Evolutionary conservation across 192 early-diverging fungal species (phyloP).

Genomic region (Obelidium mucronatum): DNA sequence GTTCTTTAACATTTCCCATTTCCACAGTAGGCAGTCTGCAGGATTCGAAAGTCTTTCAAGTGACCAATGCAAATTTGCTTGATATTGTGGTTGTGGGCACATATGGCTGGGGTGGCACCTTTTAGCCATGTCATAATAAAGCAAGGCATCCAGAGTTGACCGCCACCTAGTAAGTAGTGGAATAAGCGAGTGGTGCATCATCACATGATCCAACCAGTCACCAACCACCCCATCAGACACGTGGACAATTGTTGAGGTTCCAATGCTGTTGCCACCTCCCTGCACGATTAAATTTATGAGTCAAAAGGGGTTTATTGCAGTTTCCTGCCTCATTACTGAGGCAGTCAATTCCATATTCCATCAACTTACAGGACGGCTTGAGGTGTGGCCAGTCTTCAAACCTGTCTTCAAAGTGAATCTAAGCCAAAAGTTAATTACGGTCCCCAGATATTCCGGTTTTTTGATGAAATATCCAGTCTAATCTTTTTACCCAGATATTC

Average conservation of each 20-base stretch:
- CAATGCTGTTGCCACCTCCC: background rate
- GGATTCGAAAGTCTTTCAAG: conserved; percentile 9
- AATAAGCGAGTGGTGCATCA: background rate
- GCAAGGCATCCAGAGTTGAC: background rate
- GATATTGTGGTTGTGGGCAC: background rate
- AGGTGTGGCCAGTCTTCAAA: too few relatives aligned
- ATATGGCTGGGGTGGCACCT: background rate
- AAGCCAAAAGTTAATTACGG: too few relatives aligned
- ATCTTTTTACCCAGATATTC: too few relatives aligned
- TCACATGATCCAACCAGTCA: background rate
- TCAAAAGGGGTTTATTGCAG: background rate
- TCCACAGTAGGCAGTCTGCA: background rate
- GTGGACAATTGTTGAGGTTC: background rate
- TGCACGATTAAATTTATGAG: conserved; percentile 6
- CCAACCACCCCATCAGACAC: background rate
- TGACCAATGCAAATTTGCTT: background rate
- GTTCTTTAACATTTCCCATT: background rate
- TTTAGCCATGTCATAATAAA: too few relatives aligned
- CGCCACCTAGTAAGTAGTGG: background rate
- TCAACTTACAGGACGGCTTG: too few relatives aligned
- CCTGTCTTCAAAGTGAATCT: too few relatives aligned
- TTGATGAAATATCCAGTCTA: too few relatives aligned
- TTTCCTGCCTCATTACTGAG: background rate
- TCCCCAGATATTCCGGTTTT: too few relatives aligned
- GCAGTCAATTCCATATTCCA: too few relatives aligned